These are phyloP conservation scores for Strobilomyces echinocephalus DNA, from an alignment of 768 basidiomycete species.

Conservation along the genomic window DNA sequence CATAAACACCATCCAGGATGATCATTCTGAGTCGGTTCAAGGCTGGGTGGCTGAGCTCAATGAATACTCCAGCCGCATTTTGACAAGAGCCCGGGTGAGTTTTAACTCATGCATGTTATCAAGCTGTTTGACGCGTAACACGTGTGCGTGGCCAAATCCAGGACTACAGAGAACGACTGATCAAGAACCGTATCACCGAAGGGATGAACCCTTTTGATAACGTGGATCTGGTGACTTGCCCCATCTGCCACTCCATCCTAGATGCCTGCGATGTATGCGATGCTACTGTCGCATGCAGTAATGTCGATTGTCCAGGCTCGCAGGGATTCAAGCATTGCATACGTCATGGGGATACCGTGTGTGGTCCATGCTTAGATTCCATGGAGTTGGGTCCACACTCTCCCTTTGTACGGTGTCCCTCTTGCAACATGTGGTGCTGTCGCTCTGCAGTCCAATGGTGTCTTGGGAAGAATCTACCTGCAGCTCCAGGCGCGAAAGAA, in stretches of 20 bases:
- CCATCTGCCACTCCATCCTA: not conserved
- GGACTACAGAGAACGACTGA: not conserved
- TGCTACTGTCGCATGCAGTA: not conserved
- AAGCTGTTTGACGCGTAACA: no score
- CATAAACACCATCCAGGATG: not conserved
- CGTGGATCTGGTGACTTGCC: conserved; percentile 4
- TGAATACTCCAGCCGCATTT: not conserved
- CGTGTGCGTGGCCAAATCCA: no score
- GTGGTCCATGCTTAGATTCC: no score
- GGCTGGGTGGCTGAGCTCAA: not conserved
- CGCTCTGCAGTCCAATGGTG: not conserved
- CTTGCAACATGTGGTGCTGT: conserved; percentile 1
- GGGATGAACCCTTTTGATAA: not conserved
- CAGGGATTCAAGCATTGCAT: no score
- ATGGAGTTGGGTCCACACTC: no score
- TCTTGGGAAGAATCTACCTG: not conserved
- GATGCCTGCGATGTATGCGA: not conserved
- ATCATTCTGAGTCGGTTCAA: not conserved
- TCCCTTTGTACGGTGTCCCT: not conserved
- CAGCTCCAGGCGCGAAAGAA: not conserved
- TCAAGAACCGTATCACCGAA: not conserved
- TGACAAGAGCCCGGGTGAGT: not conserved
- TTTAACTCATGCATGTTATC: not conserved
- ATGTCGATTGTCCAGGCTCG: not conserved
- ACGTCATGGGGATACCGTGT: no score